These are phyloP conservation scores for Delphinella strobiligena DNA, from an alignment of 2,329 filamentous ascomycete species.

Conservation along the genomic window DNA sequence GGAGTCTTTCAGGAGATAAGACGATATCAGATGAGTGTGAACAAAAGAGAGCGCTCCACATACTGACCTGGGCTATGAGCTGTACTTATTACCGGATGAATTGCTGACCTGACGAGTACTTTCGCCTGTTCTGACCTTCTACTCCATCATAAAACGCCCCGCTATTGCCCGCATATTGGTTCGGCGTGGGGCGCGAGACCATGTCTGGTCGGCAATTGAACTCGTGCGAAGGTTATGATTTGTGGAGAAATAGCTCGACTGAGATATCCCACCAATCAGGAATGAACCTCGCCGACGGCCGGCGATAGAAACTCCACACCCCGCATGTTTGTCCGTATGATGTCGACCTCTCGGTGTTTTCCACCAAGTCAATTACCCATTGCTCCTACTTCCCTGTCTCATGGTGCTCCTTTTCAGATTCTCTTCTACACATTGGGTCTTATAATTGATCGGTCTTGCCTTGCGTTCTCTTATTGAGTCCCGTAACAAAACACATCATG, in stretches of 20 bases:
- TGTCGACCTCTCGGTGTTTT: slow-evolving; percentile 1
- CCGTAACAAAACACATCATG: no score
- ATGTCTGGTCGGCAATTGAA: slow-evolving; percentile 4
- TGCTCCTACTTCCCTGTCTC: neutral
- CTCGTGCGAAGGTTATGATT: neutral
- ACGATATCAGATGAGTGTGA: neutral
- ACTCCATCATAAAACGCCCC: neutral
- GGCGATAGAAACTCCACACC: slow-evolving; percentile 6
- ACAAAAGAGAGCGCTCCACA: slow-evolving; percentile 1
- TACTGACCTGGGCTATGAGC: no score
- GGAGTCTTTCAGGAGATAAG: no score
- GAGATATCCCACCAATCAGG: neutral
- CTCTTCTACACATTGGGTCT: no score
- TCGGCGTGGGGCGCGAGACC: neutral
- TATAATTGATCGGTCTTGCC: no score
- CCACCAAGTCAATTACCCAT: slow-evolving; percentile 5
- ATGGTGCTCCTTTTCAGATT: no score
- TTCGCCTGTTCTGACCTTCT: neutral
- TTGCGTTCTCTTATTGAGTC: neutral
- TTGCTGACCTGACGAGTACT: neutral
- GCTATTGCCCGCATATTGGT: neutral
- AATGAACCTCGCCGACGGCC: neutral
- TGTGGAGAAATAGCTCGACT: neutral
- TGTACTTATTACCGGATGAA: slow-evolving; percentile 7
- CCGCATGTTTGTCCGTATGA: slow-evolving; percentile 3